phyloP scores from a whole-genome alignment of 768 basidiomycete species.

The Heimioporus sp. region DNA sequence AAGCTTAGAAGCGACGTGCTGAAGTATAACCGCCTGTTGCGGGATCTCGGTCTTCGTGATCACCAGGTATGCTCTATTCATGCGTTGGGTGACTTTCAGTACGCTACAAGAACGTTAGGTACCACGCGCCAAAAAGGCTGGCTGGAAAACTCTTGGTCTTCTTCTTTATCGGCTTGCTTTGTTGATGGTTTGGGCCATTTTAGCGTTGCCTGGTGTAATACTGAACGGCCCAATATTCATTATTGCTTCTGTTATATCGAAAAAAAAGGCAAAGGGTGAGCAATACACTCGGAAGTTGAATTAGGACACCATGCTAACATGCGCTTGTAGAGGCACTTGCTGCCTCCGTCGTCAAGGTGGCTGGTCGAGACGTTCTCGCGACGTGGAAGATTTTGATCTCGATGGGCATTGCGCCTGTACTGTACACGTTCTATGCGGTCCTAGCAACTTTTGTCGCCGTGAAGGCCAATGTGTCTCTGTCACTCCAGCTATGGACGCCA shows the following conservation, averaged over 20 bases:
- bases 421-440: conserved; percentile 82
- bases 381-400: conserved; percentile 98
- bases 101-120: conserved; percentile 46
- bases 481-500: conserved; percentile 73
- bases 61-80: conserved; percentile 63
- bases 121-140: conserved; percentile 79
- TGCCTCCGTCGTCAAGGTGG: conserved; percentile 91
- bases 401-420: conserved; percentile 81
- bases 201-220: conserved; percentile 89
- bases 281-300: neutral
- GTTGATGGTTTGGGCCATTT: conserved; percentile 73
- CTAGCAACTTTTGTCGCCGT: conserved; percentile 72
- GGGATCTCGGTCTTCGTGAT: conserved; percentile 89
- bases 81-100: neutral
- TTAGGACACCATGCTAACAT: neutral
- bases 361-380: conserved; percentile 93
- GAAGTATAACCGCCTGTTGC: conserved; percentile 84
- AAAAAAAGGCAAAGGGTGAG: conserved; percentile 83
- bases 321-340: conserved; percentile 80
- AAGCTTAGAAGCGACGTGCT: conserved; percentile 77
- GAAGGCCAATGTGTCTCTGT: conserved; percentile 58
- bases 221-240: conserved; percentile 94
- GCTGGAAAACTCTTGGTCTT: conserved; percentile 84
- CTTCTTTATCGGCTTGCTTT: conserved; percentile 80
- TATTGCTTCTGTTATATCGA: conserved; percentile 82